Conservation (phyloP, 352 stramenopile species). For the Halophytophthora batemanensis region DNA sequence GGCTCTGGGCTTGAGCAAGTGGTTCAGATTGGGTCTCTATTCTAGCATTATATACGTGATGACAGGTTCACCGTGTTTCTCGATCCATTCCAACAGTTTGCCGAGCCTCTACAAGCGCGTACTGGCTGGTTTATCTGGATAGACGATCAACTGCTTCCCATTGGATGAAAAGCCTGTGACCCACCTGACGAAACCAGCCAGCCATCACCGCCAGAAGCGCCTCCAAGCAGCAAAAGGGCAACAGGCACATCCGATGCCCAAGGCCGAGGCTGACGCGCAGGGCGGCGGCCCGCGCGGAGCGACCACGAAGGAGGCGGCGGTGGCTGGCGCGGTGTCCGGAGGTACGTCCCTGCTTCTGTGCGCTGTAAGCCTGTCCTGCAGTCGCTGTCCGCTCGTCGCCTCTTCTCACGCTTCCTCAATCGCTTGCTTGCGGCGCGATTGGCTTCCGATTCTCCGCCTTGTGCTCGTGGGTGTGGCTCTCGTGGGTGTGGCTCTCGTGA, state of each 20-base stretch:
- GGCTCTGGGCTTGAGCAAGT: too few species aligned
- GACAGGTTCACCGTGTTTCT: background rate
- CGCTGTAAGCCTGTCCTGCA: background rate
- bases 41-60: background rate
- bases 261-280: constrained; percentile 5
- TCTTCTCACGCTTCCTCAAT: background rate
- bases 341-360: constrained; percentile 20
- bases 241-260: constrained; percentile 12
- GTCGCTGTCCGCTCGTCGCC: background rate
- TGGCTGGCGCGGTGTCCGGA: constrained; percentile 63
- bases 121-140: too few species aligned
- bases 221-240: constrained; percentile 9
- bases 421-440: background rate
- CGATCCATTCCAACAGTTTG: background rate
- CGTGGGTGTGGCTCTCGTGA: background rate
- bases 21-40: too few species aligned
- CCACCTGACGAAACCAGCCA: too few species aligned
- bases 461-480: background rate
- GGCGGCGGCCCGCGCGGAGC: constrained; percentile 14
- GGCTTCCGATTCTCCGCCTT: constrained; percentile 1
- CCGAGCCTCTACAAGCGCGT: constrained; percentile 6
- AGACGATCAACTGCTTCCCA: too few species aligned
- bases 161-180: background rate
- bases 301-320: constrained; percentile 45
- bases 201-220: background rate